Evolutionary conservation across 192 early-diverging fungal genomes (phyloP), one percentile per base, ranked within the genome.

Genomic region (Helicostylum pulchrum): DNA sequence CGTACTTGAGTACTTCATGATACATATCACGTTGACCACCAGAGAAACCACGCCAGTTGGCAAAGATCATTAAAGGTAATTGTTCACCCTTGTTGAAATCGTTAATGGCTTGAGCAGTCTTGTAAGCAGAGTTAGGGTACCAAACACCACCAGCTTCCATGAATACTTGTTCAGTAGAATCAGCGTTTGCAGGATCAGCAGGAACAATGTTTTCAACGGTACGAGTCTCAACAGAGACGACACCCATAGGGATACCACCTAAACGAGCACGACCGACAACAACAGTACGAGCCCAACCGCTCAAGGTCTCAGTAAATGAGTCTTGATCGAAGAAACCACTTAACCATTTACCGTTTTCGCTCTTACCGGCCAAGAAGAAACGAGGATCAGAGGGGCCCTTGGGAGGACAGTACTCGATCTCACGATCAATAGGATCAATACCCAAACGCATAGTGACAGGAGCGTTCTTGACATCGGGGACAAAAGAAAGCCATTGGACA

Each of bases 1-100:
- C 97, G 72, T 95, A 99, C 75, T 99, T 99, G 60, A 99, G 85
- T 8, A 99, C 85, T 76, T 96, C 97, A 77, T 96, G 91, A 84
- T 89, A 98, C 93, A 99, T 96, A 78, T 99, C 97, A 72, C 90
- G 90, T 77, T 99, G 97, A 64, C 97, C 97, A 59, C 97, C 97
- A 30, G 93, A 94, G 86, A 99, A 99, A 54, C 95, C 97, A 80
- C 97, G 92, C 97, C 97, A 99, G 91, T 99, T 99, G 75, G 97
- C 97, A 88, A 99, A 97, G 77, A 99, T 92, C 67, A 99, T 94
- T 71, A 99, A 80, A 19, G 97, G 97, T 64, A 99, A 81, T 68
- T 96, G 94, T 78, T 99, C 97, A 73, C 96, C 96, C 68, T 95
- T 91, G 85, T 97, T 97, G 51, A 99, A 97, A 80, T 99, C 97